These are phyloP conservation scores for Lentinula detonsa DNA, from an alignment of 768 basidiomycete genomes.

Conservation along the genomic window DNA sequence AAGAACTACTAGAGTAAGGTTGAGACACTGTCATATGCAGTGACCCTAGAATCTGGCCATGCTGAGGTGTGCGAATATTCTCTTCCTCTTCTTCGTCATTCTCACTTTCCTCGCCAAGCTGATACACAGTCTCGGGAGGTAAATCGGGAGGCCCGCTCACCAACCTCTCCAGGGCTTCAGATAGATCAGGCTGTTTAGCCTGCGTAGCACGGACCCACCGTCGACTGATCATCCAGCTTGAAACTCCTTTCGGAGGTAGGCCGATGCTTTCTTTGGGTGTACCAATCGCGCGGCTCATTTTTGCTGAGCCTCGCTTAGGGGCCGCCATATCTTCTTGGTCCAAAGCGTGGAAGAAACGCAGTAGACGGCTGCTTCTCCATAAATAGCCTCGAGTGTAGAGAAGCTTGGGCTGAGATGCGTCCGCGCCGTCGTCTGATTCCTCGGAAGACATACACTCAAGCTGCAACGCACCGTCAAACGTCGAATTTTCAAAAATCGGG, in stretches of 20 bases:
- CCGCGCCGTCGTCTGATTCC: constrained; percentile 50
- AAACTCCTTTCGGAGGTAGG: constrained; percentile 59
- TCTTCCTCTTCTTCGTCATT: constrained; percentile 25
- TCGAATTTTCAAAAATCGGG: constrained; percentile 48
- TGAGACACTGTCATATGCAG: neutral
- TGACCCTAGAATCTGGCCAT: constrained; percentile 1
- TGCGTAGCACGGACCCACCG: constrained; percentile 47
- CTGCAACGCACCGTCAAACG: constrained; percentile 67
- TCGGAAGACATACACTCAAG: constrained; percentile 79
- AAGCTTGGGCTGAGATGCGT: constrained; percentile 13
- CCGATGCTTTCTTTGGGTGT: constrained; percentile 48
- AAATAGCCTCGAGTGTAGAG: constrained; percentile 52
- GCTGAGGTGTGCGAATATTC: constrained; percentile 3
- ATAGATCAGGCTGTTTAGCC: constrained; percentile 41
- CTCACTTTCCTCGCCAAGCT: constrained; percentile 55
- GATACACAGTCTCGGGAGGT: constrained; percentile 40
- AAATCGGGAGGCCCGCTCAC: constrained; percentile 42
- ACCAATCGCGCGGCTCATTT: constrained; percentile 48
- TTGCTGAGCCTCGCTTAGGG: constrained; percentile 54
- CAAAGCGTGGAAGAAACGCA: constrained; percentile 52
- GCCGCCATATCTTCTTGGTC: constrained; percentile 50
- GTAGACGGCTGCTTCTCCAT: constrained; percentile 66
- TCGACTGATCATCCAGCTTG: constrained; percentile 73
- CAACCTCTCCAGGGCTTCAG: constrained; percentile 32
- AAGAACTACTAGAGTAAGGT: constrained; percentile 20